These are phyloP conservation scores for Hyaloperonospora brassicae DNA, from an alignment of 352 stramenopile genomes.

Conservation along the genomic window DNA sequence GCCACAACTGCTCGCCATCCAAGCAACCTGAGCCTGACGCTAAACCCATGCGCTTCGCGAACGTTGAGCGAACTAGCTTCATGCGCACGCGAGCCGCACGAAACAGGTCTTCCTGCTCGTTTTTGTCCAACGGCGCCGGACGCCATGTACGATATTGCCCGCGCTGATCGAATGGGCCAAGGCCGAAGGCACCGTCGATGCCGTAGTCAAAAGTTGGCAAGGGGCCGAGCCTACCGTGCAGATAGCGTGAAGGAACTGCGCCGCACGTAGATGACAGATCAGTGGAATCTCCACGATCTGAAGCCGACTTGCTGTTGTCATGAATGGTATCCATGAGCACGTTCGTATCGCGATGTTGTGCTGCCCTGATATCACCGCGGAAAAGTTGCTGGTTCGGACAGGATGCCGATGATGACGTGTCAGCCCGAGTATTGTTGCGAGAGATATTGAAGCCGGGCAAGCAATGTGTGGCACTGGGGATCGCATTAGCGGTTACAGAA, in stretches of 20 bases:
- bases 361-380: constrained; percentile 21
- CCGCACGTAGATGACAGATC: no score
- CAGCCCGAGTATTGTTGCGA: constrained; percentile 7
- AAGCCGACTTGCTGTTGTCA: constrained; percentile 1
- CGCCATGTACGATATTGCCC: constrained; percentile 29
- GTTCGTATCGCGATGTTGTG: constrained; percentile 19
- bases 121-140: constrained; percentile 39
- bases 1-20: constrained; percentile 65
- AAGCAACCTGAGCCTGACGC: constrained; percentile 30
- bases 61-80: constrained; percentile 61
- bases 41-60: constrained; percentile 25
- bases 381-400: constrained; percentile 26
- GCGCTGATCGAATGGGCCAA: constrained; percentile 15
- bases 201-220: constrained; percentile 33
- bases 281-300: constrained; percentile 1
- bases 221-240: constrained; percentile 9
- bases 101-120: constrained; percentile 73
- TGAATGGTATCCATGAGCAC: constrained; percentile 1
- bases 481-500: neutral
- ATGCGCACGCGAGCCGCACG: constrained; percentile 64
- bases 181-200: constrained; percentile 28
- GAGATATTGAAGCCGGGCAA: constrained; percentile 11
- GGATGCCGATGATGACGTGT: neutral
- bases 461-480: neutral
- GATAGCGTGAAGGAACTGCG: neutral